Conservation (phyloP, 352 stramenopile species). For the Phytopythium vexans region DNA sequence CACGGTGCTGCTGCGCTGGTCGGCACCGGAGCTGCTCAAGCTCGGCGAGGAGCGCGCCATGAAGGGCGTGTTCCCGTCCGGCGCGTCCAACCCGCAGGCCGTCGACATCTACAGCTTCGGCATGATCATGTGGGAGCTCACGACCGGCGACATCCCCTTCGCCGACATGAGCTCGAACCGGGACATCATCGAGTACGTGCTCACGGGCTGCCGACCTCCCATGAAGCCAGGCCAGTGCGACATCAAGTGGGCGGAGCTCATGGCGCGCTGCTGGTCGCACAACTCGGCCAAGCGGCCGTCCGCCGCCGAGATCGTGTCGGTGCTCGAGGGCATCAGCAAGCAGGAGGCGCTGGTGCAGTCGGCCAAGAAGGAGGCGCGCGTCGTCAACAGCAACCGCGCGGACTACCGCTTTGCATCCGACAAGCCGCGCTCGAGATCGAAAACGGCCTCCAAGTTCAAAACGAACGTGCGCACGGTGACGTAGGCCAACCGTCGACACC, state of each 20-base stretch:
- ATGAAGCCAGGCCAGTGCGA: constrained; percentile 78
- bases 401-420: constrained; percentile 71
- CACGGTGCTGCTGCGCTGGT: constrained; percentile 66
- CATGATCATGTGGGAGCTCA: constrained; percentile 88
- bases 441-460: constrained; percentile 52
- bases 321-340: constrained; percentile 77
- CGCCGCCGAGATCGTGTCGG: constrained; percentile 79
- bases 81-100: constrained; percentile 55
- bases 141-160: constrained; percentile 78
- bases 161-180: constrained; percentile 58
- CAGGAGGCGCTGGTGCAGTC: constrained; percentile 59
- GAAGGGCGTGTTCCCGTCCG: constrained; percentile 55
- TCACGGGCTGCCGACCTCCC: constrained; percentile 66
- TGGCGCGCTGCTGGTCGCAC: constrained; percentile 81
- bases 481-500: constrained; percentile 7
- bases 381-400: constrained; percentile 78
- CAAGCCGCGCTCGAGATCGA: constrained; percentile 44
- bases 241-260: constrained; percentile 83
- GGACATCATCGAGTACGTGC: constrained; percentile 75
- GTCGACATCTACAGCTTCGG: constrained; percentile 87
- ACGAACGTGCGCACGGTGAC: constrained; percentile 63
- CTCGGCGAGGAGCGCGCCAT: constrained; percentile 67
- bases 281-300: constrained; percentile 67
- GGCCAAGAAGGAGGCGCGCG: constrained; percentile 55
- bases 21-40: constrained; percentile 77